Conservation (phyloP, 768 basidiomycete species). For the Jaapia argillacea region DNA sequence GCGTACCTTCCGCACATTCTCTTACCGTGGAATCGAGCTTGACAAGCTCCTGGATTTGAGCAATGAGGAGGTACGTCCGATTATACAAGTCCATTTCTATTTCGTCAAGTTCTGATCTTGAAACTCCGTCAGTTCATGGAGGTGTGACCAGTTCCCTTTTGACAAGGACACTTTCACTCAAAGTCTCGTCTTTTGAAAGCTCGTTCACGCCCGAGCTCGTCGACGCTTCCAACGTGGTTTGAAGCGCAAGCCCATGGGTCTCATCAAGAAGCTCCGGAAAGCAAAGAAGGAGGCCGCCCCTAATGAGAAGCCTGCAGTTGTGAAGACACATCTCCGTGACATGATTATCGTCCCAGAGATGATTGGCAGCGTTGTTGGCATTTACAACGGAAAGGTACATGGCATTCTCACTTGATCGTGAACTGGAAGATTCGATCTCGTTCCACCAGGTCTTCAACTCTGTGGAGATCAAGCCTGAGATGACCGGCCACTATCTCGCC, state of each 20-base stretch:
- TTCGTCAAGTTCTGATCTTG: background rate
- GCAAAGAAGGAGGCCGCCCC: conserved; percentile 99
- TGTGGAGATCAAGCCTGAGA: conserved; percentile 99
- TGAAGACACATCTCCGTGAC: conserved; percentile 98
- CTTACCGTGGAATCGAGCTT: conserved; percentile 96
- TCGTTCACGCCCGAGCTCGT: conserved; percentile 97
- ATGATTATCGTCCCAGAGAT: conserved; percentile 99
- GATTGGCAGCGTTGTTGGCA: conserved; percentile 97
- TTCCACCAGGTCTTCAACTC: conserved; percentile 73
- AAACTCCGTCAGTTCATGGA: conserved; percentile 53
- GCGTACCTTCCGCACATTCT: conserved; percentile 98
- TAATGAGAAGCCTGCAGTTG: conserved; percentile 97
- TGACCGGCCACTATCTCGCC: conserved; percentile 98
- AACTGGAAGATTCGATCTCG: conserved; percentile 1
- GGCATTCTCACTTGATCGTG: background rate
- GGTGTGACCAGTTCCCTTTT: conserved; percentile 31
- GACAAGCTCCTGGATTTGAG: conserved; percentile 94
- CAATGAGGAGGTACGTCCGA: conserved; percentile 80
- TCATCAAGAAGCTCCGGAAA: conserved; percentile 99
- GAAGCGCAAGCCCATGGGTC: conserved; percentile 95
- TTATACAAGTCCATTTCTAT: background rate
- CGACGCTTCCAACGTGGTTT: conserved; percentile 98
- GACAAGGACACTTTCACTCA: conserved; percentile 4
- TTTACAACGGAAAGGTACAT: conserved; percentile 93
- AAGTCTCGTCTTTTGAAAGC: conserved; percentile 29